phyloP scores from a whole-genome alignment of 352 stramenopile species.

The Elongisporangium undulatum region DNA sequence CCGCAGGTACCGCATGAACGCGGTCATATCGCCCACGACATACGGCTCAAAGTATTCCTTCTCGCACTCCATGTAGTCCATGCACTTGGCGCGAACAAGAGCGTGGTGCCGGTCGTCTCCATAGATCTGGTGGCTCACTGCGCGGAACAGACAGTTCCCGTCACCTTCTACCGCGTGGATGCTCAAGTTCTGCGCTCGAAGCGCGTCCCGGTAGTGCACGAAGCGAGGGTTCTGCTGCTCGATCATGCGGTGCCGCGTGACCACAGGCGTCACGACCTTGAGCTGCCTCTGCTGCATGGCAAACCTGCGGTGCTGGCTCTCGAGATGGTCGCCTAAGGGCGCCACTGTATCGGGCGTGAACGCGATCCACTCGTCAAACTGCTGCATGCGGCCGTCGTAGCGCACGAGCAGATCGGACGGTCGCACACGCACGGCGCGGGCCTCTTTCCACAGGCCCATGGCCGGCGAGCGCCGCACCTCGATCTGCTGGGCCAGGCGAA shows the following conservation, averaged over 20 bases:
- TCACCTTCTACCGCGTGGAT: constrained; percentile 89
- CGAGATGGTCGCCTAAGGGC: constrained; percentile 55
- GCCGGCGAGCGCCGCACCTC: constrained; percentile 46
- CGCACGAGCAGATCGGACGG: constrained; percentile 51
- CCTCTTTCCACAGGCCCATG: constrained; percentile 59
- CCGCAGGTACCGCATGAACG: constrained; percentile 88
- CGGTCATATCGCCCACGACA: constrained; percentile 81
- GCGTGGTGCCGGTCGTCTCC: constrained; percentile 88
- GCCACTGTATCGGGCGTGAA: constrained; percentile 55
- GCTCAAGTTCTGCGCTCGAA: constrained; percentile 33
- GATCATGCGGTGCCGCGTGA: constrained; percentile 48
- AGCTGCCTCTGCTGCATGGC: constrained; percentile 41
- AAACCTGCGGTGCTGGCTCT: constrained; percentile 17
- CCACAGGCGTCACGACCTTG: constrained; percentile 30
- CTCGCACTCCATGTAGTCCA: constrained; percentile 96
- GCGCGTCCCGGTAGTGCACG: constrained; percentile 58
- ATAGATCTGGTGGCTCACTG: constrained; percentile 96
- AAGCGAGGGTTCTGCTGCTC: constrained; percentile 72
- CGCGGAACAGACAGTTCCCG: constrained; percentile 97
- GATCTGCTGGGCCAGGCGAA: constrained; percentile 65
- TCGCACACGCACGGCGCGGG: constrained; percentile 40
- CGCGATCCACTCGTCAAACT: constrained; percentile 71
- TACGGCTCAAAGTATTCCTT: constrained; percentile 92
- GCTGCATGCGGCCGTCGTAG: constrained; percentile 55
- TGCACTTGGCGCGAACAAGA: constrained; percentile 86